These are phyloP conservation scores for Kockiozyma suomiensis DNA, from an alignment of 805 yeast genomes.

Conservation along the genomic window DNA sequence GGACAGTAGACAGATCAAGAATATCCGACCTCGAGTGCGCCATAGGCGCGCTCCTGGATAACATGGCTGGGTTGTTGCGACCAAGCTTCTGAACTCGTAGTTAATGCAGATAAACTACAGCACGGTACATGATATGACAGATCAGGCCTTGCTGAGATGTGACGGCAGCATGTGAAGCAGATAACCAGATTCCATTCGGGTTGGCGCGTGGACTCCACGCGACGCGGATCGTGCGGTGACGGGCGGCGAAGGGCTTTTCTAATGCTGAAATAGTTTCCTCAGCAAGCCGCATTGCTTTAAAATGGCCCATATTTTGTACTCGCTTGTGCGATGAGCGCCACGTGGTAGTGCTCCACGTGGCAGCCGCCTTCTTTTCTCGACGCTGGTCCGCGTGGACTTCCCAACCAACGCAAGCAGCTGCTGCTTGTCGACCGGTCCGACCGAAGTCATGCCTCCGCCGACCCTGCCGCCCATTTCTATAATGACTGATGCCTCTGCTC, in stretches of 20 bases:
- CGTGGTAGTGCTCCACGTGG: too few species aligned
- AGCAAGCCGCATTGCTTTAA: too few species aligned
- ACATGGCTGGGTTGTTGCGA: too few species aligned
- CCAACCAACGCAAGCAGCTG: neutral
- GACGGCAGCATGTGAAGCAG: neutral
- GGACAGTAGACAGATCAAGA: too few species aligned
- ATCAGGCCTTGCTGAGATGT: neutral
- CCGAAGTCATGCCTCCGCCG: conserved; percentile 13
- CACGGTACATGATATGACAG: neutral
- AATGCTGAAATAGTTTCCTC: neutral
- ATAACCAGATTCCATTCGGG: neutral
- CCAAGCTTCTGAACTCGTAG: neutral
- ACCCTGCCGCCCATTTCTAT: conserved; percentile 27
- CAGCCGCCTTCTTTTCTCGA: neutral
- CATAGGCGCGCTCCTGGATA: neutral
- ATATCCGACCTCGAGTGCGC: neutral
- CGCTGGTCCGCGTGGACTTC: neutral
- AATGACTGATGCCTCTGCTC: conserved; percentile 23
- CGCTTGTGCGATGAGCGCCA: conserved; percentile 11
- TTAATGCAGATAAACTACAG: too few species aligned
- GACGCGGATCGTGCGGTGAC: conserved; percentile 20
- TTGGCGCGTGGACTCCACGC: conserved; percentile 20
- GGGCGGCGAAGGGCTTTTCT: neutral
- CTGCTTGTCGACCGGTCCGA: neutral
- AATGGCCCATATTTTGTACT: neutral